These are phyloP conservation scores for Tremella mesenterica DNA, from an alignment of 768 basidiomycete genomes.

Conservation along the genomic window DNA sequence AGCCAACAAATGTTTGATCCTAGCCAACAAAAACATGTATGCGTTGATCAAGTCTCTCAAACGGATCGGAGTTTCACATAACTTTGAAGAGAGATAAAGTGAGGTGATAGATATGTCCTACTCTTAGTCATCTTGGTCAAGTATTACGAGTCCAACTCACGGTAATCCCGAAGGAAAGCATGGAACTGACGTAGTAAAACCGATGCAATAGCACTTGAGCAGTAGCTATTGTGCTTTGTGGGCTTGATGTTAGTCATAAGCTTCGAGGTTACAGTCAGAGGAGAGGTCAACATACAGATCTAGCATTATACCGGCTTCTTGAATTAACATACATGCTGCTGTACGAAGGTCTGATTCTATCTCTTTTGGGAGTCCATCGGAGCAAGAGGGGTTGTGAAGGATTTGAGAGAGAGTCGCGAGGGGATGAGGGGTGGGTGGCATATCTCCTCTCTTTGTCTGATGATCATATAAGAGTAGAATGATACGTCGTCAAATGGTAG, in stretches of 20 bases:
- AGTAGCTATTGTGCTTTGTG: constrained; percentile 93
- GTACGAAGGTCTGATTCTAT: constrained; percentile 82
- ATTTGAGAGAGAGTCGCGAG: constrained; percentile 74
- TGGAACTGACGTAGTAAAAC: constrained; percentile 90
- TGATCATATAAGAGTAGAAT: too few relatives aligned
- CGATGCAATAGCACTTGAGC: constrained; percentile 94
- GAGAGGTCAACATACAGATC: constrained; percentile 58
- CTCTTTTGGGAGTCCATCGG: constrained; percentile 70
- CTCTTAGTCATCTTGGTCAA: too few relatives aligned
- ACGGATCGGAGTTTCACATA: constrained; percentile 88
- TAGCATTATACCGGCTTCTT: constrained; percentile 84
- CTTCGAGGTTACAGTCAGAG: neutral
- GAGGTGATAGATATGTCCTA: constrained; percentile 87
- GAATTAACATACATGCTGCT: constrained; percentile 87
- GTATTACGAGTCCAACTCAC: too few relatives aligned
- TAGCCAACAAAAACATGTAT: constrained; percentile 79
- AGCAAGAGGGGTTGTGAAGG: constrained; percentile 64
- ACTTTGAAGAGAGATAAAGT: constrained; percentile 88
- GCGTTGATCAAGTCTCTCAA: constrained; percentile 92
- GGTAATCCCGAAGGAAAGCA: constrained; percentile 88
- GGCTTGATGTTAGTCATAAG: constrained; percentile 44
- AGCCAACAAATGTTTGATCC: constrained; percentile 53
- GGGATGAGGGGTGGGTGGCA: constrained; percentile 51
- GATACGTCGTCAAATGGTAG: too few relatives aligned
- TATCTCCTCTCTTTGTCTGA: too few relatives aligned